Conservation (phyloP, 1,284 basidiomycete species). For the Retiboletus flavoniger region DNA sequence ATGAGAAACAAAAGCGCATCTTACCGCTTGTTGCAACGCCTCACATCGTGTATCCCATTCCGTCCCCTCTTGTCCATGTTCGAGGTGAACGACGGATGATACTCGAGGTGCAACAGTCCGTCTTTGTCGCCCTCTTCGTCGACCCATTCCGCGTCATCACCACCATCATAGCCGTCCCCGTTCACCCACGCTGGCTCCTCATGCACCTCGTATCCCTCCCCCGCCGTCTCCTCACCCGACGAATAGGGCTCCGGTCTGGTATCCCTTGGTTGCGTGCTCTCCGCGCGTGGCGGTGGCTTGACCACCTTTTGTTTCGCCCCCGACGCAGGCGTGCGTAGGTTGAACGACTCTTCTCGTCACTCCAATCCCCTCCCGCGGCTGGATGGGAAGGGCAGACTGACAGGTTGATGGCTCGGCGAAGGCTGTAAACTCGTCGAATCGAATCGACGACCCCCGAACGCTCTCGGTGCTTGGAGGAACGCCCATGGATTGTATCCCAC, state of each 20-base stretch:
- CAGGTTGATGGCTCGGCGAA: constrained; percentile 72
- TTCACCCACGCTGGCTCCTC: constrained; percentile 42
- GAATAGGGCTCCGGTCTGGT: constrained; percentile 72
- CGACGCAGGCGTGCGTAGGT: constrained; percentile 34
- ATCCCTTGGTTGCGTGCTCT: constrained; percentile 76
- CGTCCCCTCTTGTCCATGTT: constrained; percentile 64
- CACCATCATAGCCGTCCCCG: constrained; percentile 37
- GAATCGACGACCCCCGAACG: constrained; percentile 38
- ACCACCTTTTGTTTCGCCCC: constrained; percentile 33
- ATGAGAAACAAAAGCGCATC: constrained; percentile 2
- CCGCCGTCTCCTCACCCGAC: constrained; percentile 56
- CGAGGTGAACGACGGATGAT: constrained; percentile 65
- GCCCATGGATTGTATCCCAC: constrained; percentile 65
- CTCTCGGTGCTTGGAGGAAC: constrained; percentile 53
- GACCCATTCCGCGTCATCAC: constrained; percentile 56
- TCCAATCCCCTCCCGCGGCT: constrained; percentile 37
- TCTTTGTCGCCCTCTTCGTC: constrained; percentile 72
- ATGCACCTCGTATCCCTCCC: constrained; percentile 45
- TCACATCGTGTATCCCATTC: constrained; percentile 74
- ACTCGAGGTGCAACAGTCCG: constrained; percentile 71
- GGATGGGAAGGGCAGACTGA: constrained; percentile 51
- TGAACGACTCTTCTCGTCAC: constrained; percentile 38
- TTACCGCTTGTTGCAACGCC: constrained; percentile 63
- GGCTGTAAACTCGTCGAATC: constrained; percentile 60
- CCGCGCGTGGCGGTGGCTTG: constrained; percentile 68